A percentile compares a stretch with the other conserved stretches of the same genome.
These are phyloP conservation scores for Apostasia shenzhenica DNA, from an alignment of 106 monocot genomes.

Conservation along the genomic window DNA sequence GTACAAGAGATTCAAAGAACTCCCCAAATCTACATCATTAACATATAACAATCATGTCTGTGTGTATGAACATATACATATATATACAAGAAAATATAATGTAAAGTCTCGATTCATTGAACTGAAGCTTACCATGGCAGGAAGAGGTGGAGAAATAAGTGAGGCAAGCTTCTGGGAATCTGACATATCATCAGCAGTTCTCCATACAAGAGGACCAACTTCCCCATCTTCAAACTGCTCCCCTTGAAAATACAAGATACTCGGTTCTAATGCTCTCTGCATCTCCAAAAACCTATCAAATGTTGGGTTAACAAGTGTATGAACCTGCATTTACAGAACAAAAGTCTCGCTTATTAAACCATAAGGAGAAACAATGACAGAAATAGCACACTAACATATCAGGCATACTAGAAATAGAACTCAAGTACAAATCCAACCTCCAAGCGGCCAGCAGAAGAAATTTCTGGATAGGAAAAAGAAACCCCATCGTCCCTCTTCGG, in stretches of 20 bases:
- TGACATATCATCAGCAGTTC: constrained; percentile 35
- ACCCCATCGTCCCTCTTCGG: constrained; percentile 15
- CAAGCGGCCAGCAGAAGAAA: constrained; percentile 68
- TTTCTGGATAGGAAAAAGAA: constrained; percentile 64
- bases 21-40: too few relatives aligned
- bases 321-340: constrained; percentile 54
- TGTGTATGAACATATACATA: too few relatives aligned
- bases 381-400: background rate
- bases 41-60: too few relatives aligned
- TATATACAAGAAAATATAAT: too few relatives aligned
- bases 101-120: too few relatives aligned
- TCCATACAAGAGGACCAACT: constrained; percentile 74
- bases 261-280: constrained; percentile 41
- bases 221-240: constrained; percentile 60
- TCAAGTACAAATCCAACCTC: constrained; percentile 42
- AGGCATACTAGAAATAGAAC: background rate
- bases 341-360: background rate
- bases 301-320: constrained; percentile 72
- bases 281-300: constrained; percentile 60
- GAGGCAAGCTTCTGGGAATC: constrained; percentile 51
- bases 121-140: constrained; percentile 67
- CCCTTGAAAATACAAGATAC: constrained; percentile 75
- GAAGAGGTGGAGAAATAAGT: constrained; percentile 56
- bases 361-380: background rate
- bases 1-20: too few relatives aligned